phyloP scores from a whole-genome alignment of 2,329 filamentous ascomycete genomes.

The Ophiosphaerella narmari region DNA sequence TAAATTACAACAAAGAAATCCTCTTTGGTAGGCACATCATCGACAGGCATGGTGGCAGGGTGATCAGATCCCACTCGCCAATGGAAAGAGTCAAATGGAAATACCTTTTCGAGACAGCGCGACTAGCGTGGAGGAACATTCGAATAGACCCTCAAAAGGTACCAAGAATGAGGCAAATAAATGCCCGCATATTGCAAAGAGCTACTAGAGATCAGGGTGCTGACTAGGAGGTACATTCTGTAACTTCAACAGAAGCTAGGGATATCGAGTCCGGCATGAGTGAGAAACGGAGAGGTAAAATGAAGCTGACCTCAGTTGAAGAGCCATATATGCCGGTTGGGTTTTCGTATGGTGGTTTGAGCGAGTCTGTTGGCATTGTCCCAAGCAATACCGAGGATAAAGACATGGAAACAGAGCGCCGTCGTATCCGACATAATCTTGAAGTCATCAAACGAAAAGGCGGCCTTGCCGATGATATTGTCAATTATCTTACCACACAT shows the following conservation, averaged over 20 bases:
- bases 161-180: background rate
- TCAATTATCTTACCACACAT: background rate
- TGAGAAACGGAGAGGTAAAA: conserved; percentile 1
- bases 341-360: too few species aligned
- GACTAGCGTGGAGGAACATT: conserved; percentile 21
- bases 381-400: background rate
- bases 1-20: background rate
- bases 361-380: background rate
- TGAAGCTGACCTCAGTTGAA: background rate
- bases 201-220: background rate
- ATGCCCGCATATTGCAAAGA: background rate
- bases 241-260: background rate
- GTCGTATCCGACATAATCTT: background rate
- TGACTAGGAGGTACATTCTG: conserved; percentile 1
- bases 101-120: conserved; percentile 26
- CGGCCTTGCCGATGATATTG: background rate
- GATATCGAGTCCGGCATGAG: background rate
- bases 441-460: background rate
- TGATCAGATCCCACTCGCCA: background rate
- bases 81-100: conserved; percentile 19
- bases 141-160: conserved; percentile 8
- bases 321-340: background rate
- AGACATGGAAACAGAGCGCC: background rate
- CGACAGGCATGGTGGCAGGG: background rate
- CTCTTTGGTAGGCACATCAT: background rate